Conservation (phyloP, 805 yeast genomes). For the Hanseniaspora nectarophila region DNA sequence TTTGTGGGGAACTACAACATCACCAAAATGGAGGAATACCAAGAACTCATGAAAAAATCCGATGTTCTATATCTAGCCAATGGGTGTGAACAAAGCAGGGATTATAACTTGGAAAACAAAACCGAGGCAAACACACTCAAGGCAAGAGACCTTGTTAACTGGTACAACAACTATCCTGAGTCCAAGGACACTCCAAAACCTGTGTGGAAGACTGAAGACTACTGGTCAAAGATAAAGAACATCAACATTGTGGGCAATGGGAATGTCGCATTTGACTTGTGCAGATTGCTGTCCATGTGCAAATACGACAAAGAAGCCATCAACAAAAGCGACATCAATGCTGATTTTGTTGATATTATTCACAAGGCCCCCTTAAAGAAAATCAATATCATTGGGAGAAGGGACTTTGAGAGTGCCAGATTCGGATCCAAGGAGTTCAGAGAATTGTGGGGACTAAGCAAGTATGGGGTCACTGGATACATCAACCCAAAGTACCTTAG, state of each 20-base stretch:
- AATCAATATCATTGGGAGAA: constrained; percentile 68
- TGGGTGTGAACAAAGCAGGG: constrained; percentile 52
- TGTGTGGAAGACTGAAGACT: constrained; percentile 32
- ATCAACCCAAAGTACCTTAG: constrained; percentile 31
- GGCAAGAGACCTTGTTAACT: constrained; percentile 77
- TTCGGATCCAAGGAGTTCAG: constrained; percentile 87
- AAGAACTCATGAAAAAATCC: constrained; percentile 1
- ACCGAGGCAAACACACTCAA: constrained; percentile 49
- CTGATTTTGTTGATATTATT: constrained; percentile 46
- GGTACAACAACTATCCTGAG: constrained; percentile 90
- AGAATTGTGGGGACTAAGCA: constrained; percentile 57
- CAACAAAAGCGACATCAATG: constrained; percentile 60
- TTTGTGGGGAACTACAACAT: constrained; percentile 64
- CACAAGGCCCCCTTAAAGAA: constrained; percentile 42
- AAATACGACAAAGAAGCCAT: constrained; percentile 40
- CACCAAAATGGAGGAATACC: constrained; percentile 32
- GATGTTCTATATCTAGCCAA: constrained; percentile 70
- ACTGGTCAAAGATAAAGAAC: constrained; percentile 46
- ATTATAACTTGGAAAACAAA: constrained; percentile 39
- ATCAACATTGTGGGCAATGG: constrained; percentile 93
- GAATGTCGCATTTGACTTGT: constrained; percentile 86
- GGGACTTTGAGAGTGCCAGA: constrained; percentile 76
- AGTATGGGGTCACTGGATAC: constrained; percentile 39
- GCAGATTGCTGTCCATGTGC: constrained; percentile 55
- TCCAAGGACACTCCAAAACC: constrained; percentile 7